phyloP scores from a whole-genome alignment of 2,329 filamentous ascomycete species.

The Geosmithia flava region DNA sequence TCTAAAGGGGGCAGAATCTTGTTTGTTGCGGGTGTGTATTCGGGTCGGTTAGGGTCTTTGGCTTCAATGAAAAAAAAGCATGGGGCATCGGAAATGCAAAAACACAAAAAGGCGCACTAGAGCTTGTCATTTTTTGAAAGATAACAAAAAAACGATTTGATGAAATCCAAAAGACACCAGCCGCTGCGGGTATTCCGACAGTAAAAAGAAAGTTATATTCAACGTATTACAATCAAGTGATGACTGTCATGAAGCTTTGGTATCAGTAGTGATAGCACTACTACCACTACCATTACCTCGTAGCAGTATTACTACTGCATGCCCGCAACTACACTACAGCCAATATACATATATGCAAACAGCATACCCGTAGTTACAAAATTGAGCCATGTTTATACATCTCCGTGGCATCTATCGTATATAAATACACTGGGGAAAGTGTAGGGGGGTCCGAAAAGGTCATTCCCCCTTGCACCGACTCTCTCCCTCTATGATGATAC shows the following conservation, averaged over 20 bases:
- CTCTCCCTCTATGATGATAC: neutral
- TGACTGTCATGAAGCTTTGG: no score
- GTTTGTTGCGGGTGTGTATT: conserved; percentile 8
- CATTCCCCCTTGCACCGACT: neutral
- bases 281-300: neutral
- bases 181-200: conserved; percentile 8
- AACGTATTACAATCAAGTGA: no score
- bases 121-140: conserved; percentile 16
- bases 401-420: neutral
- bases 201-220: neutral
- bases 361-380: no score
- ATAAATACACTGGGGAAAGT: neutral
- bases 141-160: conserved; percentile 17
- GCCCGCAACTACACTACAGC: no score
- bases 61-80: conserved; percentile 13
- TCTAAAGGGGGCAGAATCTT: neutral
- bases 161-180: conserved; percentile 16
- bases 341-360: no score
- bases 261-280: no score
- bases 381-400: neutral
- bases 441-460: neutral
- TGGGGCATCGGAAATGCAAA: conserved; percentile 17
- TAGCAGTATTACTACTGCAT: neutral
- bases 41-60: conserved; percentile 27
- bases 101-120: conserved; percentile 16